Percentiles rank a stretch among this genome's conserved stretches.
These are phyloP conservation scores for Draba incana DNA, from an alignment of 345 rosid genomes.

Conservation along the genomic window DNA sequence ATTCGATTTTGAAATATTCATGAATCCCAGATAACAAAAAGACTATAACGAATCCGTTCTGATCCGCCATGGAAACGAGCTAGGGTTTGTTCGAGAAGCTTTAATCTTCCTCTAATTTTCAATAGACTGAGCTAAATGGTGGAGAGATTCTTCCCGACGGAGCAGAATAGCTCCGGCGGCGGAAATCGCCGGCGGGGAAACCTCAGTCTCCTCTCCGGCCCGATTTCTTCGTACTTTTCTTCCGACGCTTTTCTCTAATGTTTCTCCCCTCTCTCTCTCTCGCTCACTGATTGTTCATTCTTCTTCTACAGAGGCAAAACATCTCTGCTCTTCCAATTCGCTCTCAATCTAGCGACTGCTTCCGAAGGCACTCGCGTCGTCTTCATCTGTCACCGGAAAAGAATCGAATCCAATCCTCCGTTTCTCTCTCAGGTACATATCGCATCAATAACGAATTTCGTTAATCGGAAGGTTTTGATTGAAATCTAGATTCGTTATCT, in stretches of 20 bases:
- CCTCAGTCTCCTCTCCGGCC: conserved; percentile 74
- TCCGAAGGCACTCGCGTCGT: conserved; percentile 47
- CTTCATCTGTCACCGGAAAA: conserved; percentile 70
- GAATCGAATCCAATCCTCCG: conserved; percentile 68
- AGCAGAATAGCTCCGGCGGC: conserved; percentile 20
- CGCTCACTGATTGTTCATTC: conserved; percentile 5
- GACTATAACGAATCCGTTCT: too few species aligned
- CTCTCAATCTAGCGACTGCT: conserved; percentile 55
- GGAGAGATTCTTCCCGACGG: conserved; percentile 53
- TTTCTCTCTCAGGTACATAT: conserved; percentile 62
- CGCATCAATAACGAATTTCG: background rate
- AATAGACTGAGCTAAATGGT: conserved; percentile 36
- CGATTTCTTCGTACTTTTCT: conserved; percentile 57
- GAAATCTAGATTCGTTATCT: background rate
- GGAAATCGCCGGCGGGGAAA: conserved; percentile 32
- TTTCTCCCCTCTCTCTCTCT: background rate
- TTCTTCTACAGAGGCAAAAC: conserved; percentile 75
- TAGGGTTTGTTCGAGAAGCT: background rate
- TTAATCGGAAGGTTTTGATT: too few species aligned
- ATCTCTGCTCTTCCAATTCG: conserved; percentile 79
- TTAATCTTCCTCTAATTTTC: too few species aligned
- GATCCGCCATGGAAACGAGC: too few species aligned
- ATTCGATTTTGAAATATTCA: background rate
- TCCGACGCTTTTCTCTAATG: background rate
- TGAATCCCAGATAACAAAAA: conserved; percentile 1